A percentile compares a stretch with the other conserved stretches of the same genome.
phyloP scores from a whole-genome alignment of 208 protist genomes.

The Lotmaria passim region DNA sequence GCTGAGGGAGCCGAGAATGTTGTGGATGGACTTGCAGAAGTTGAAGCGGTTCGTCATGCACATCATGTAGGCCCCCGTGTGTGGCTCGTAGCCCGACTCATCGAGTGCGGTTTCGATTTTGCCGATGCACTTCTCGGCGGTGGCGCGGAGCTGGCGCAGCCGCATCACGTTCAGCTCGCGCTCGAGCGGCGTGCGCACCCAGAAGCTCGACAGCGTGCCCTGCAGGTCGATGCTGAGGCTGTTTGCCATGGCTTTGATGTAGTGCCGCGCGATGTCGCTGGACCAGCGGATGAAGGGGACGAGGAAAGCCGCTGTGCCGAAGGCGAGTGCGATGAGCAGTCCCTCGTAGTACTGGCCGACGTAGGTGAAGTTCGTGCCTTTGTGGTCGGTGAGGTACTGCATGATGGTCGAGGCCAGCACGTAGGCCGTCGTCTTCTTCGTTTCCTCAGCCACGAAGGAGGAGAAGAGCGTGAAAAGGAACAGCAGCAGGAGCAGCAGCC shows the following conservation, averaged over 20 bases:
- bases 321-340: conserved; percentile 72
- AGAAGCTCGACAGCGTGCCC: conserved; percentile 85
- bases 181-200: conserved; percentile 73
- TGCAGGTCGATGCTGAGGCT: conserved; percentile 88
- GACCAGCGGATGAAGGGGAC: conserved; percentile 91
- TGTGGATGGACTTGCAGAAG: conserved; percentile 78
- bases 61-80: conserved; percentile 66
- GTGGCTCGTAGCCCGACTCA: conserved; percentile 86
- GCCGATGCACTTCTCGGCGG: conserved; percentile 67
- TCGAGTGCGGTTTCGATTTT: conserved; percentile 69
- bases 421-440: conserved; percentile 91
- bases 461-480: conserved; percentile 81
- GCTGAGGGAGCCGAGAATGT: conserved; percentile 80
- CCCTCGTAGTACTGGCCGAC: conserved; percentile 76
- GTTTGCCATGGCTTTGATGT: conserved; percentile 80
- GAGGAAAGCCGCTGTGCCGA: conserved; percentile 81
- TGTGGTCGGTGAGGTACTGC: conserved; percentile 67
- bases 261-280: conserved; percentile 74
- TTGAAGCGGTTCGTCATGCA: conserved; percentile 67
- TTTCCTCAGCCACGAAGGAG: conserved; percentile 85
- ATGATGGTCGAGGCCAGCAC: conserved; percentile 82
- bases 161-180: conserved; percentile 88
- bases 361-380: conserved; percentile 64
- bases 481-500: conserved; percentile 75
- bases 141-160: conserved; percentile 80